These are phyloP conservation scores for Simmondsia chinensis DNA, from an alignment of 148 eudicot species.

Conservation along the genomic window DNA sequence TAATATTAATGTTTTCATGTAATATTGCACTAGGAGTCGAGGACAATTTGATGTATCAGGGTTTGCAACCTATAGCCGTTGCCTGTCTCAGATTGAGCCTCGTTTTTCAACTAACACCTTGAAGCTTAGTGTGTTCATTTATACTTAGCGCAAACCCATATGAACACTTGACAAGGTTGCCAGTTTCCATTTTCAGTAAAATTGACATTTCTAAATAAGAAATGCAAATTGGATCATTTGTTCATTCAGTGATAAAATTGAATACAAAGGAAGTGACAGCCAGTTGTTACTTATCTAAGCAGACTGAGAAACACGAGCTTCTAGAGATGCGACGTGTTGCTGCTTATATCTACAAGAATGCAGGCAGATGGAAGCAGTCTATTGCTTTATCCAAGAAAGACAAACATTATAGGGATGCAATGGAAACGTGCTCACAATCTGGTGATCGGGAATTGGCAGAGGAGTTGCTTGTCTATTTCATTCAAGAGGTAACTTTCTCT, in stretches of 20 bases:
- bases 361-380: slow-evolving; percentile 98
- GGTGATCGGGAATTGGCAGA: slow-evolving; percentile 98
- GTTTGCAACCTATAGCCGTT: too few relatives aligned
- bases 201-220: too few relatives aligned
- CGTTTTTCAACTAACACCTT: too few relatives aligned
- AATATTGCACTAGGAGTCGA: too few relatives aligned
- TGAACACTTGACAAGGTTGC: too few relatives aligned
- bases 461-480: slow-evolving; percentile 89
- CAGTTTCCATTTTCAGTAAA: too few relatives aligned
- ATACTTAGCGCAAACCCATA: too few relatives aligned
- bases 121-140: too few relatives aligned
- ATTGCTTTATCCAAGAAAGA: slow-evolving; percentile 96
- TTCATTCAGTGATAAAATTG: not conserved
- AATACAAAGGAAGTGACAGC: not conserved
- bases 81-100: too few relatives aligned
- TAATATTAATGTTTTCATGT: too few relatives aligned
- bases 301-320: slow-evolving; percentile 98
- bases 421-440: slow-evolving; percentile 98
- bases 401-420: slow-evolving; percentile 90
- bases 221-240: too few relatives aligned
- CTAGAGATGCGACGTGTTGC: slow-evolving; percentile 98
- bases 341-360: slow-evolving; percentile 93
- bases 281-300: slow-evolving; percentile 9
- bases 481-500: slow-evolving; percentile 54
- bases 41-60: too few relatives aligned